phyloP scores from a whole-genome alignment of 2,329 filamentous ascomycete genomes.

The Fusarium sp. region DNA sequence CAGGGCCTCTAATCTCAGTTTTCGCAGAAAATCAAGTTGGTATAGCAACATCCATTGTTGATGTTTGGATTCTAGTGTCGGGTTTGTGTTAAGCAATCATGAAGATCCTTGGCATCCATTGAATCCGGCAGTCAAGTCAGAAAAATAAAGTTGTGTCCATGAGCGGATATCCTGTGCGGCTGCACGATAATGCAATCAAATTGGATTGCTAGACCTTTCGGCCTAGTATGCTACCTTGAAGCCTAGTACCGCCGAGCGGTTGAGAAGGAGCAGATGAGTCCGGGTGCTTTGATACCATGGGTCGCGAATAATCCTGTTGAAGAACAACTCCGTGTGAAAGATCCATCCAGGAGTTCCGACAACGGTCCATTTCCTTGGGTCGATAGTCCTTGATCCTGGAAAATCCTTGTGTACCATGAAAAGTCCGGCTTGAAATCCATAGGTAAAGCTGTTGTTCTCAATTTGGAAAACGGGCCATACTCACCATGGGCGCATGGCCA shows the following conservation, averaged over 20 bases:
- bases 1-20: constrained; percentile 17
- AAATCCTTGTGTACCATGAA: constrained; percentile 31
- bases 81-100: constrained; percentile 25
- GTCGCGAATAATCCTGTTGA: constrained; percentile 28
- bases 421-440: constrained; percentile 43
- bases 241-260: constrained; percentile 25
- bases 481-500: constrained; percentile 49
- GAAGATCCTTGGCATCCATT: constrained; percentile 27
- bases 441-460: constrained; percentile 35
- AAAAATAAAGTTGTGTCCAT: constrained; percentile 17
- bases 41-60: constrained; percentile 36
- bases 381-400: constrained; percentile 33
- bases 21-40: constrained; percentile 38
- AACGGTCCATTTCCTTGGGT: constrained; percentile 30
- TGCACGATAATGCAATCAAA: constrained; percentile 49
- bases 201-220: constrained; percentile 47
- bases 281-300: constrained; percentile 9
- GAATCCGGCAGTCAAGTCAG: constrained; percentile 16
- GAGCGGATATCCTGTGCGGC: constrained; percentile 42
- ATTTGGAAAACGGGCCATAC: constrained; percentile 52
- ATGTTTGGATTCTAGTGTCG: constrained; percentile 11
- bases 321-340: constrained; percentile 10
- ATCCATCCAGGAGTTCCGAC: background rate
- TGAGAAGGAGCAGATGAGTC: constrained; percentile 24
- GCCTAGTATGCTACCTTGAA: constrained; percentile 32